Conservation (phyloP, 2,329 filamentous ascomycete species). For the Beauveria scarabaeidicola region DNA sequence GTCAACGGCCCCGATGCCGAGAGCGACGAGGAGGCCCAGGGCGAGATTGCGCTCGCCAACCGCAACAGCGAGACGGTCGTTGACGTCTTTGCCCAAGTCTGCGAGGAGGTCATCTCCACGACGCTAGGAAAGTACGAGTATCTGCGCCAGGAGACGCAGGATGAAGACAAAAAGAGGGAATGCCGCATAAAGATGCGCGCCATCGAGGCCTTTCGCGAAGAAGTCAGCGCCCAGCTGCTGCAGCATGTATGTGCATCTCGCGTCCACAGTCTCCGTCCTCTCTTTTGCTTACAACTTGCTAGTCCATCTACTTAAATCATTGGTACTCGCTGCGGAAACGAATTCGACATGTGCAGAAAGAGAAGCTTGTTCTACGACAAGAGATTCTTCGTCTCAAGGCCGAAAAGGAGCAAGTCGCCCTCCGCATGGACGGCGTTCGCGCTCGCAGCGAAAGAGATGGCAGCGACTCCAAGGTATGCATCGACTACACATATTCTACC, state of each 20-base stretch:
- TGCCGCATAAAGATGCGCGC: slow-evolving; percentile 46
- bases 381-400: slow-evolving; percentile 51
- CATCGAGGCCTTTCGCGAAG: slow-evolving; percentile 50
- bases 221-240: slow-evolving; percentile 46
- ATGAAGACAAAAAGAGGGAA: slow-evolving; percentile 42
- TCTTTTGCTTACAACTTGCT: not conserved
- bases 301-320: slow-evolving; percentile 53
- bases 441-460: slow-evolving; percentile 41
- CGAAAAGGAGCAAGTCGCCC: slow-evolving; percentile 53
- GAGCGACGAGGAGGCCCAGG: slow-evolving; percentile 33
- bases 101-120: slow-evolving; percentile 49
- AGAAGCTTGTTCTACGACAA: slow-evolving; percentile 48
- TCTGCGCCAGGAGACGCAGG: slow-evolving; percentile 28
- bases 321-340: slow-evolving; percentile 49
- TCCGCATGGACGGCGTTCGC: slow-evolving; percentile 56
- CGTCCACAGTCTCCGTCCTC: not conserved
- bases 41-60: slow-evolving; percentile 45
- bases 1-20: slow-evolving; percentile 35
- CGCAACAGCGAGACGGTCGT: slow-evolving; percentile 50
- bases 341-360: slow-evolving; percentile 47
- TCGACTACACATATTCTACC: slow-evolving; percentile 14
- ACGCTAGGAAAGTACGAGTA: slow-evolving; percentile 41
- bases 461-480: slow-evolving; percentile 43
- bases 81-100: slow-evolving; percentile 54
- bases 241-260: slow-evolving; percentile 42